Conservation (phyloP, 75 land plant species). For the Cunninghamia lanceolata region DNA sequence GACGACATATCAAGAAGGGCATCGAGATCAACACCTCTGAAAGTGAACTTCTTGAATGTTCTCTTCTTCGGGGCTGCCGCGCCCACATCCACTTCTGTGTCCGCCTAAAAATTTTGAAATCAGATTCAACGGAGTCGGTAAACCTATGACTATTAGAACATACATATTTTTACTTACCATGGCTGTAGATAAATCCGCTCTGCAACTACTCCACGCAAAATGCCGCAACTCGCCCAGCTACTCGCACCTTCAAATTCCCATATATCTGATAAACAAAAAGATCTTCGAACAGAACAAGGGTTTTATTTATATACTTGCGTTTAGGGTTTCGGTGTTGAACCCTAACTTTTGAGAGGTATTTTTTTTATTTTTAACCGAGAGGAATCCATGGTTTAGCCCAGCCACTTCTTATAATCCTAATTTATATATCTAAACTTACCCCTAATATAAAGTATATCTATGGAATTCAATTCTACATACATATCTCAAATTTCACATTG, state of each 20-base stretch:
- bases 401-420: no score
- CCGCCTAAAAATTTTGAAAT: constrained; percentile 34
- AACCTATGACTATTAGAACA: background rate
- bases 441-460: no score
- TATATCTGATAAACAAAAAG: background rate
- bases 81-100: constrained; percentile 34
- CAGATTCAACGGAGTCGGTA: background rate
- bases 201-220: no score
- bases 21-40: constrained; percentile 78
- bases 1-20: constrained; percentile 74
- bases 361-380: no score
- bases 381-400: no score
- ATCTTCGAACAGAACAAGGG: background rate
- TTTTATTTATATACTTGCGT: background rate
- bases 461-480: no score
- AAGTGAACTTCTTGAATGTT: constrained; percentile 85
- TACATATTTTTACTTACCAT: background rate
- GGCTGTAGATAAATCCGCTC: background rate
- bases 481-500: no score
- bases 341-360: background rate
- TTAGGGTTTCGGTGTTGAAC: background rate
- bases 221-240: no score
- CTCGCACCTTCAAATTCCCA: no score
- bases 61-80: constrained; percentile 69
- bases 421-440: no score